phyloP scores from a whole-genome alignment of 306 rosid species.

The Astragalus glycyphyllos region DNA sequence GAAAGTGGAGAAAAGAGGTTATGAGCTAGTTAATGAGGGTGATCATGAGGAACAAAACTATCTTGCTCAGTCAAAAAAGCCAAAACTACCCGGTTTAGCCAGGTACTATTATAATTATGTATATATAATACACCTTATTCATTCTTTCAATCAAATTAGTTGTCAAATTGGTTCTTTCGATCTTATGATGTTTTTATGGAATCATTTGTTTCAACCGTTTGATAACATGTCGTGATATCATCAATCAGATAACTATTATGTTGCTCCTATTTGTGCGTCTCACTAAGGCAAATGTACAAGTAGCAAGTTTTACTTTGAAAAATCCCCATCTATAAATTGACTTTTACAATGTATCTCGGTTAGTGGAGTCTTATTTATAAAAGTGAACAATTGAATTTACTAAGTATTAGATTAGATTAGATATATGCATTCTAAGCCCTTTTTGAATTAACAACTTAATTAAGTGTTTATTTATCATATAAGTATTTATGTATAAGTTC shows the following conservation, averaged over 20 bases:
- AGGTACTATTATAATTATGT: slow-evolving; percentile 56
- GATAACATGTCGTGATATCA: slow-evolving; percentile 29
- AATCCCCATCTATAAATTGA: background rate
- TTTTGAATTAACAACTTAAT: too few relatives aligned
- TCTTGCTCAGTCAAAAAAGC: slow-evolving; percentile 59
- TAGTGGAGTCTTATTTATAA: background rate
- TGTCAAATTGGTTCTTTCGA: background rate
- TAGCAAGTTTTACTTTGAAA: background rate
- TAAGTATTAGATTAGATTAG: too few relatives aligned
- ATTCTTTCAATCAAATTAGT: background rate
- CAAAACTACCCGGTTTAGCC: slow-evolving; percentile 74
- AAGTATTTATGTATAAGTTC: too few relatives aligned
- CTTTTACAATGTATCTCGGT: slow-evolving; percentile 28
- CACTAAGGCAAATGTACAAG: slow-evolving; percentile 3
- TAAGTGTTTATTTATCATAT: too few relatives aligned
- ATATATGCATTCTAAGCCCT: slow-evolving; percentile 2
- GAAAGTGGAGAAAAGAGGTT: slow-evolving; percentile 69
- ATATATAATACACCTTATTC: slow-evolving; percentile 7
- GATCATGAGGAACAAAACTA: slow-evolving; percentile 46
- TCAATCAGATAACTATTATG: background rate
- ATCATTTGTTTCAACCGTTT: slow-evolving; percentile 1
- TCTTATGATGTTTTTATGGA: background rate
- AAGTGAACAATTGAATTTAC: too few relatives aligned
- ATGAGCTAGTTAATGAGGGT: slow-evolving; percentile 51
- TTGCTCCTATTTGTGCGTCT: background rate